Base-by-base conservation (phyloP, 73 alveolate genomes). In the Halteria grandinella region DNA sequence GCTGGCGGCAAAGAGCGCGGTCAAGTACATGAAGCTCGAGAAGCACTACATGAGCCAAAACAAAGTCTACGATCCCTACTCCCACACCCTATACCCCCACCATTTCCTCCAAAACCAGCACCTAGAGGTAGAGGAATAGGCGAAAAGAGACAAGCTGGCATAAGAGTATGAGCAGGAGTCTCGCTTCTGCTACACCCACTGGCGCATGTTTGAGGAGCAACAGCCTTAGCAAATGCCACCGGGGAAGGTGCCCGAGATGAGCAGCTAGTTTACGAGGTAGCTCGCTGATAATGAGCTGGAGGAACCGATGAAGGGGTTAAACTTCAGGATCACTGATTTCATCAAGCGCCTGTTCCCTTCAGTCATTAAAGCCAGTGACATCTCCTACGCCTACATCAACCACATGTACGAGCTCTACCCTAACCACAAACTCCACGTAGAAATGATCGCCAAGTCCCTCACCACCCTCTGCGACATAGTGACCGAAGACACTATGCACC, bases 371-470 rank as follows among this genome's bases (percentile, higher is more conserved):
- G 80, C 66, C 0, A 66, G 80, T 25, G 80, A 66, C 28, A 66
- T 66, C 32, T 62, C 52, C 17, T 51, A 59, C 34, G 88, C 59
- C 6, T 77, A 77, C 47, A 44, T 58, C 40, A 54, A 63, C 47
- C 76, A 62, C 41, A 21, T 77, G 75, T 77, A 39, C 37, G 75
- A 77, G 39, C 15, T 77, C 20, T 77, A 48, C 63, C 88, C 88
- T 24, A 77, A 77, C 28, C 81, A 62, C 43, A 18, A 81, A 47
- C 44, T 77, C 8, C 88, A 77, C 31, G 49, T 81, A 17, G 88
- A 77, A 8, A 32, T 77, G 39, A 77, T 77, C 14, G 37, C 41
- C 50, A 50, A 54, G 24, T 48, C 54, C 40, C 45, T 77, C n/a
- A 49, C 59, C n/a, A 12, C 47, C 4, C 29, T 66, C 6, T 34